A percentile compares a stretch with the other conserved stretches of the same genome.
Evolutionary conservation across 2,329 filamentous ascomycete species (phyloP).

Genomic region (Furcasterigmium furcatum): DNA sequence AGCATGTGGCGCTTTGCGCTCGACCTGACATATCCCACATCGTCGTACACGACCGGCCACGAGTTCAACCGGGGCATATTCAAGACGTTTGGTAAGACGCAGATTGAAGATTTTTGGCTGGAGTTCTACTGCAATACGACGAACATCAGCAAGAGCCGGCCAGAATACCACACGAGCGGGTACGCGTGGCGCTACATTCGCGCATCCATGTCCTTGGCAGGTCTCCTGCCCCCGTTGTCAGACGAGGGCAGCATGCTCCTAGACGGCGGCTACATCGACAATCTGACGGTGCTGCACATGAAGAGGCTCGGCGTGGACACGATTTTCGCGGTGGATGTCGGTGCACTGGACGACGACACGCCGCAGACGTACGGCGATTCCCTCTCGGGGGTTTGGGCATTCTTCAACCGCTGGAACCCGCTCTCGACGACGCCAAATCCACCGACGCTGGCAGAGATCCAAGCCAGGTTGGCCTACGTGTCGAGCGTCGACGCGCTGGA

Average conservation of each 20-base stretch:
- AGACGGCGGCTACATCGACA: slow-evolving; percentile 96
- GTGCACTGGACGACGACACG: slow-evolving; percentile 84
- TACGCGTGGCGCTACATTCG: slow-evolving; percentile 98
- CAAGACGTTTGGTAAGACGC: slow-evolving; percentile 94
- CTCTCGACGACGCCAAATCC: slow-evolving; percentile 87
- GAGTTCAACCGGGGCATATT: slow-evolving; percentile 99
- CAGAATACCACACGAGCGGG: slow-evolving; percentile 90
- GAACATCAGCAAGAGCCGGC: slow-evolving; percentile 91
- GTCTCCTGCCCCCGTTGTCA: slow-evolving; percentile 87
- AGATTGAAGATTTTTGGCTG: slow-evolving; percentile 99
- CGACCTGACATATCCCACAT: slow-evolving; percentile 92
- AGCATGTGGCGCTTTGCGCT: slow-evolving; percentile 98
- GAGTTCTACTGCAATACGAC: slow-evolving; percentile 99
- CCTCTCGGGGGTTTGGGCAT: slow-evolving; percentile 91
- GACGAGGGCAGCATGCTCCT: slow-evolving; percentile 96
- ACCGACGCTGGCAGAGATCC: slow-evolving; percentile 92
- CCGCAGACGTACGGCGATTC: slow-evolving; percentile 94
- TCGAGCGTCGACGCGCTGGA: slow-evolving; percentile 93
- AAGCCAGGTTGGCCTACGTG: slow-evolving; percentile 91
- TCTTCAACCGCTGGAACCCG: slow-evolving; percentile 95
- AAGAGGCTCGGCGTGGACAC: slow-evolving; percentile 88
- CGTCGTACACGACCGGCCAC: slow-evolving; percentile 95
- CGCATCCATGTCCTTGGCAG: slow-evolving; percentile 94
- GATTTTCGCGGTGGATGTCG: slow-evolving; percentile 95
- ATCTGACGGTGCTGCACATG: slow-evolving; percentile 96